phyloP scores from a whole-genome alignment of 1,284 basidiomycete species.

The Neonothopanus nambi region DNA sequence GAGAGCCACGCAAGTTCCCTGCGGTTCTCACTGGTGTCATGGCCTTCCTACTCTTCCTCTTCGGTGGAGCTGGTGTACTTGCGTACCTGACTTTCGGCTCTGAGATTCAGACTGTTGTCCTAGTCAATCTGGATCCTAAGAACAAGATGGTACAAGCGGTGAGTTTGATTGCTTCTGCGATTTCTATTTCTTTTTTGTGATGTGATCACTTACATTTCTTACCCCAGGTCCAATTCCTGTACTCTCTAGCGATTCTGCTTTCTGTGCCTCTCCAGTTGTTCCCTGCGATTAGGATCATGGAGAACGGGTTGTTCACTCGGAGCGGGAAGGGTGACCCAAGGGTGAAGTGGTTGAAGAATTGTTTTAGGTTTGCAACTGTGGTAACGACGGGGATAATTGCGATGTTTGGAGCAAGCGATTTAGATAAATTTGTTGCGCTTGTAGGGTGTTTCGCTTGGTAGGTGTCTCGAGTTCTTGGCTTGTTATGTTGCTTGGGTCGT shows the following conservation, averaged over 20 bases:
- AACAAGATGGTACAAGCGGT: constrained; percentile 90
- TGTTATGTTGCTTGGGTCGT: background rate
- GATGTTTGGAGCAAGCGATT: constrained; percentile 84
- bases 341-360: constrained; percentile 92
- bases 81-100: constrained; percentile 90
- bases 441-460: constrained; percentile 95
- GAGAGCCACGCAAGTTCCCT: constrained; percentile 92
- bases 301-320: constrained; percentile 91
- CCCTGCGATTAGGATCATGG: constrained; percentile 96
- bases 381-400: constrained; percentile 76
- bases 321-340: constrained; percentile 77
- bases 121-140: constrained; percentile 82
- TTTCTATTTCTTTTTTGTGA: background rate
- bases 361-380: constrained; percentile 81
- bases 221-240: constrained; percentile 75
- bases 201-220: background rate
- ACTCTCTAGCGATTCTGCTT: constrained; percentile 91
- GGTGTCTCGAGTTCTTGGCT: constrained; percentile 27
- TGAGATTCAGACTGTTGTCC: constrained; percentile 89
- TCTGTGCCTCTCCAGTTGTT: constrained; percentile 96
- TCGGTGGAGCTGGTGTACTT: constrained; percentile 88
- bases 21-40: constrained; percentile 88
- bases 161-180: constrained; percentile 20
- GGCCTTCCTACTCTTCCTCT: constrained; percentile 57
- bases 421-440: constrained; percentile 97